Conservation (phyloP, 2,329 filamentous ascomycete species). For the Fusarium dlaminii region DNA sequence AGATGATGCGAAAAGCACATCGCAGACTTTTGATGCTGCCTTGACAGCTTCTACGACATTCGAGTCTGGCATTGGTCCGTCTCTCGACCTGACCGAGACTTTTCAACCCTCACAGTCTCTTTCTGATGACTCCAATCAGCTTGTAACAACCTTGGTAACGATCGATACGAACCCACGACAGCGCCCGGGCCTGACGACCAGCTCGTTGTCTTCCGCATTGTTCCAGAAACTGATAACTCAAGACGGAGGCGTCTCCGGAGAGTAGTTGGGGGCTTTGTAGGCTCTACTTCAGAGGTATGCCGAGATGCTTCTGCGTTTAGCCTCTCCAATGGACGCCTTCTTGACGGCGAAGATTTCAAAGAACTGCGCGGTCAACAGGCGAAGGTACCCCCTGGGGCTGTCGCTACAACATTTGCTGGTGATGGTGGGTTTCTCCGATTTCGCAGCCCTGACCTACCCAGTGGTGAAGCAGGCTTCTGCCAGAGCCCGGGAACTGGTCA, state of each 20-base stretch:
- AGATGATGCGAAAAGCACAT: too few species aligned
- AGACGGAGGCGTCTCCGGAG: background rate
- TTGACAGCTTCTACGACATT: background rate
- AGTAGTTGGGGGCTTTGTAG: background rate
- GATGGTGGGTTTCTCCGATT: background rate
- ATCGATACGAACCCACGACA: background rate
- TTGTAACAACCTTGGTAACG: fast-evolving
- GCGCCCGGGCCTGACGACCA: background rate
- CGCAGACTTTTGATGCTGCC: too few species aligned
- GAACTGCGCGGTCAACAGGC: background rate
- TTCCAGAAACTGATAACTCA: background rate
- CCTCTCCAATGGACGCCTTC: background rate
- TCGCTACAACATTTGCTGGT: background rate
- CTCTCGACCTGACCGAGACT: background rate
- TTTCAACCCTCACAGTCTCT: background rate
- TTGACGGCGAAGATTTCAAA: background rate
- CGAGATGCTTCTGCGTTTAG: background rate
- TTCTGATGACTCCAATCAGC: background rate
- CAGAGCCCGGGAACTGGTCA: background rate
- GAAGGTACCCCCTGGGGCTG: background rate
- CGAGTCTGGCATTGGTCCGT: too few species aligned
- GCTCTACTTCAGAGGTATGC: background rate
- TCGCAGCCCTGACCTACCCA: background rate
- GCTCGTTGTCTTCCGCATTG: background rate
- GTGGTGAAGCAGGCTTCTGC: background rate